Conservation (phyloP, 78 protist genomes). For the Dictyostelium purpureum region DNA sequence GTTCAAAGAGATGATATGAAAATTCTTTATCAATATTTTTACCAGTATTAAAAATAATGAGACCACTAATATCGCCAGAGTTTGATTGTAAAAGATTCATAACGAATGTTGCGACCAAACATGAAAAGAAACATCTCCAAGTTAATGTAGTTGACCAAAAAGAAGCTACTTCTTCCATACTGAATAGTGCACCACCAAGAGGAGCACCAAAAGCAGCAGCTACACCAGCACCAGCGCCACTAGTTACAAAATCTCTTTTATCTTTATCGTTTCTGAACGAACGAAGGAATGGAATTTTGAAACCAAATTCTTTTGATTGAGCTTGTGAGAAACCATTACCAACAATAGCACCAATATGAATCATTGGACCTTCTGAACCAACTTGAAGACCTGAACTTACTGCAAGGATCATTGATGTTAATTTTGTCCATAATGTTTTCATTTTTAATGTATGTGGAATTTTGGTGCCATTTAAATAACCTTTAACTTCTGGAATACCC, state of each 20-base stretch:
- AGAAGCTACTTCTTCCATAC: conserved; percentile 93
- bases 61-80: background rate
- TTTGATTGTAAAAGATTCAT: conserved; percentile 67
- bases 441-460: conserved; percentile 56
- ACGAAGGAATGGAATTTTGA: conserved; percentile 53
- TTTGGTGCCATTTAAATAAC: conserved; percentile 83
- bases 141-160: conserved; percentile 88
- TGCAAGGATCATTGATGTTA: conserved; percentile 75
- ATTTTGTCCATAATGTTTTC: conserved; percentile 84
- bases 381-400: conserved; percentile 72
- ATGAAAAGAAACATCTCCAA: conserved; percentile 91
- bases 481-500: conserved; percentile 94
- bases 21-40: background rate
- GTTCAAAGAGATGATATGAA: conserved; percentile 11
- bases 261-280: conserved; percentile 90
- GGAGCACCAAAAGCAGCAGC: conserved; percentile 97
- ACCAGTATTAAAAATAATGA: conserved; percentile 51
- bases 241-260: conserved; percentile 90
- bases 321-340: conserved; percentile 93
- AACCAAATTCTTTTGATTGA: conserved; percentile 76
- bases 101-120: conserved; percentile 85
- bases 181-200: conserved; percentile 94
- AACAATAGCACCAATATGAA: conserved; percentile 90
- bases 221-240: conserved; percentile 98
- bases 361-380: conserved; percentile 94